These are phyloP conservation scores for Chenopodium formosanum DNA, from an alignment of 148 eudicot species.

Conservation along the genomic window DNA sequence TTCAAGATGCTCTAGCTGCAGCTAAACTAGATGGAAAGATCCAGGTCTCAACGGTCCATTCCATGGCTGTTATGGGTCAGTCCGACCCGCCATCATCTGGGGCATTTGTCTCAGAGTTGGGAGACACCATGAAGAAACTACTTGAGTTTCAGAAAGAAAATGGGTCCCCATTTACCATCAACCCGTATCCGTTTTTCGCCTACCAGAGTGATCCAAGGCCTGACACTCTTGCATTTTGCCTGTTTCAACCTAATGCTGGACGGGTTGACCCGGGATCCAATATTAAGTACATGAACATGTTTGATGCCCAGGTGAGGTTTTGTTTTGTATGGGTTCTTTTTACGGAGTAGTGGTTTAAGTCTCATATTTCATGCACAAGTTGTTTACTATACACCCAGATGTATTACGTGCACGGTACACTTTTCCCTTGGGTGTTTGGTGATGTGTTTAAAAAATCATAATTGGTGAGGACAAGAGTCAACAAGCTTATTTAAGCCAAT, in stretches of 20 bases:
- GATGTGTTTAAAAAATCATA: not conserved
- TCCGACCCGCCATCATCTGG: constrained; percentile 93
- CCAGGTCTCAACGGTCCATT: constrained; percentile 80
- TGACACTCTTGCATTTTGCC: constrained; percentile 66
- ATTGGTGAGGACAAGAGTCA: not conserved
- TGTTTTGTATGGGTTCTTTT: too few relatives aligned
- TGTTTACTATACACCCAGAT: too few relatives aligned
- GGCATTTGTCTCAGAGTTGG: constrained; percentile 48
- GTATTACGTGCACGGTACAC: too few relatives aligned
- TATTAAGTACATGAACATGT: constrained; percentile 92
- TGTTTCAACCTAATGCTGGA: constrained; percentile 77
- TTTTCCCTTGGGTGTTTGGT: not conserved
- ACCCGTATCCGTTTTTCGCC: constrained; percentile 93
- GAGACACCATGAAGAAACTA: constrained; percentile 52
- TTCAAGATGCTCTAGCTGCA: constrained; percentile 71
- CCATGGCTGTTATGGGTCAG: constrained; percentile 68
- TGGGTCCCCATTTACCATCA: constrained; percentile 76
- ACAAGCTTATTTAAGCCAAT: constrained; percentile 1
- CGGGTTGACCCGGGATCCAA: constrained; percentile 66
- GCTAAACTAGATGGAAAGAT: constrained; percentile 65
- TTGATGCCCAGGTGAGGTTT: constrained; percentile 58
- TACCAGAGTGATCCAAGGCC: constrained; percentile 72
- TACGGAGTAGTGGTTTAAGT: not conserved
- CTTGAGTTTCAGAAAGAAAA: constrained; percentile 54
- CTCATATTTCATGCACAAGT: not conserved